phyloP scores from a whole-genome alignment of 1,284 basidiomycete species.

The Phlebopus sp. region DNA sequence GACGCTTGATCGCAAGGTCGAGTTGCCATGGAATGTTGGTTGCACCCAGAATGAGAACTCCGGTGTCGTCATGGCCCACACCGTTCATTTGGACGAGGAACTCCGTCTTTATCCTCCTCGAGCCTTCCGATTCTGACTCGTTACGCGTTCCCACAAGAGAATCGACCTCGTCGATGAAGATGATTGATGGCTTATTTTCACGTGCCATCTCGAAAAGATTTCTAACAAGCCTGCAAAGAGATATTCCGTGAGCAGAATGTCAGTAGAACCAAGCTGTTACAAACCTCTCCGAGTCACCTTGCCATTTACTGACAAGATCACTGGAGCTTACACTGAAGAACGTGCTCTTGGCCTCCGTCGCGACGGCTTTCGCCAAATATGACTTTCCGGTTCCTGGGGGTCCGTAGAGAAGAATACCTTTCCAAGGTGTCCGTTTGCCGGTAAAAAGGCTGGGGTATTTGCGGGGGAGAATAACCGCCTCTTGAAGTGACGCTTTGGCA shows the following conservation, averaged over 20 bases:
- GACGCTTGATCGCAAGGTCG: constrained; percentile 96
- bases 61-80: constrained; percentile 96
- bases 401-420: constrained; percentile 93
- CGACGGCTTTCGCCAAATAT: constrained; percentile 96
- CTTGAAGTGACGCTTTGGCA: constrained; percentile 95
- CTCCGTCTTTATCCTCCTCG: constrained; percentile 96
- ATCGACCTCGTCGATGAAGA: constrained; percentile 99
- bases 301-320: constrained; percentile 99
- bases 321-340: constrained; percentile 97
- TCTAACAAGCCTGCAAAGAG: constrained; percentile 75
- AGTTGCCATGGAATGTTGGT: constrained; percentile 99
- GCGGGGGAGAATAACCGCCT: constrained; percentile 98
- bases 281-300: constrained; percentile 95
- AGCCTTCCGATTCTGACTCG: constrained; percentile 95
- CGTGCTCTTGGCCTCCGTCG: constrained; percentile 97
- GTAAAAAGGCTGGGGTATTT: constrained; percentile 99
- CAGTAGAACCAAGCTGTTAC: constrained; percentile 23
- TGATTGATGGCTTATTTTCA: constrained; percentile 95
- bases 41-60: constrained; percentile 96
- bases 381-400: constrained; percentile 96
- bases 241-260: neutral
- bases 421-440: constrained; percentile 97
- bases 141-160: constrained; percentile 93
- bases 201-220: constrained; percentile 96
- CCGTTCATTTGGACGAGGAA: constrained; percentile 99